Percentiles rank a stretch among this genome's conserved stretches.
Conservation (phyloP, 306 rosid genomes). For the Fragaria vesca region DNA sequence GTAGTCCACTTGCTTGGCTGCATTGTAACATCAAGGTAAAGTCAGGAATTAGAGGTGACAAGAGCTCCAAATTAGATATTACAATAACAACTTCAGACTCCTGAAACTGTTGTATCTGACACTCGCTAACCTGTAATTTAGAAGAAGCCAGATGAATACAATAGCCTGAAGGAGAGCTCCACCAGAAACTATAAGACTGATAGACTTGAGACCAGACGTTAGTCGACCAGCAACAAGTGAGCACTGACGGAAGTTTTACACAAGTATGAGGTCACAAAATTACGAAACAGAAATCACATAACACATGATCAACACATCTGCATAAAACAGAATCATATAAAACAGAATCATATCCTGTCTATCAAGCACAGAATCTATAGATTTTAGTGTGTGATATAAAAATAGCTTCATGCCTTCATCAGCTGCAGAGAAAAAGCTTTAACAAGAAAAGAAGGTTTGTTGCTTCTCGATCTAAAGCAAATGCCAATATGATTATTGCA, state of each 20-base stretch:
- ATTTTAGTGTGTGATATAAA: background rate
- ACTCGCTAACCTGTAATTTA: slow-evolving; percentile 28
- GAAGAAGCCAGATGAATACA: slow-evolving; percentile 57
- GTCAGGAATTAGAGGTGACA: background rate
- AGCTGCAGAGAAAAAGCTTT: background rate
- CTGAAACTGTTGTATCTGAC: background rate
- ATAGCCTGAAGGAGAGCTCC: slow-evolving; percentile 70
- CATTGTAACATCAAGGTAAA: slow-evolving; percentile 17
- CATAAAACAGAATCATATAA: background rate
- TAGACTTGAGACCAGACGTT: slow-evolving; percentile 79
- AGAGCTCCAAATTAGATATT: background rate
- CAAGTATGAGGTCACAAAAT: slow-evolving; percentile 15
- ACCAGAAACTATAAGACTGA: slow-evolving; percentile 60
- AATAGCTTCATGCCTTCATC: background rate
- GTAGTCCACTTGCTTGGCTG: slow-evolving; percentile 52
- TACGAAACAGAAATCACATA: background rate
- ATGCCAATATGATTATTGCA: slow-evolving; percentile 7
- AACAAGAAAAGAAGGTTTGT: background rate
- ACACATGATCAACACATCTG: background rate
- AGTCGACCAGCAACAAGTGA: slow-evolving; percentile 85
- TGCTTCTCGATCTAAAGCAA: slow-evolving; percentile 60
- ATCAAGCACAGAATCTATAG: background rate
- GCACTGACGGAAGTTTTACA: slow-evolving; percentile 44
- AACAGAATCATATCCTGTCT: background rate
- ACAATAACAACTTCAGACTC: background rate